Evolutionary conservation across 768 basidiomycete species (phyloP), one percentile per base, ranked within the genome.

Genomic region (Leccinum obscurum): DNA sequence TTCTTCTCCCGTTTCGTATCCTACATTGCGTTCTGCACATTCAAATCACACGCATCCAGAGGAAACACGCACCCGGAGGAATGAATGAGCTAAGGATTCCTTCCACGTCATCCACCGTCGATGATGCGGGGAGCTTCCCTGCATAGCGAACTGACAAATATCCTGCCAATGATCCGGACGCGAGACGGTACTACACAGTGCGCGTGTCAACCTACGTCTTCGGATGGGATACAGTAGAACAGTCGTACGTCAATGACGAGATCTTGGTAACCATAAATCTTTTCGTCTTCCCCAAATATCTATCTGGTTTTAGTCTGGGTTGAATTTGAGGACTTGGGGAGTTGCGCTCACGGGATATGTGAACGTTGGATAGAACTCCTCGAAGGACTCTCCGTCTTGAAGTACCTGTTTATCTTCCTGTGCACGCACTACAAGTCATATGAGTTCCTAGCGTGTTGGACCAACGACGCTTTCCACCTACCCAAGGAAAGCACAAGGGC

Each of bases 261-360:
- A 68, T 88, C 88, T 62, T 86, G 83, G 76, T 97, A 98, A 2
- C 96, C 96, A 72, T 96, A 98, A 58, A 98, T 89, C 77, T 88
- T 95, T 77, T 99, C 95, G 56, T 96, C 91, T 68, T 98, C 93
- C 55, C 96, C 96, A 70, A 87, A 98, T 68, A 99, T 95, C 92
- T 93, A 48, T 55, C 55, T 6, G 17, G 52, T 34, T 30, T 13
- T 11, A 20, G 14, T 71, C 28, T 66, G 54, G 26, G 49, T 41
- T n/a, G 37, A 9, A 55, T 48, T 61, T n/a, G 24, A 17, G 34
- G 22, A 52, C 41, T 35, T 24, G n/a, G 1, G 28, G 49, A 26
- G 13, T n/a, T 50, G 41, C n/a, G 44, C 70, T 87, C 67, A 93
- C 92, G 6, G 96, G 95, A 76, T 99, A 99, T 0, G 96, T 98